Percentiles rank a stretch among this genome's conserved stretches.
These are phyloP conservation scores for Zoysia pacifica DNA, from an alignment of 176 grass and related monocot genomes.

Conservation along the genomic window DNA sequence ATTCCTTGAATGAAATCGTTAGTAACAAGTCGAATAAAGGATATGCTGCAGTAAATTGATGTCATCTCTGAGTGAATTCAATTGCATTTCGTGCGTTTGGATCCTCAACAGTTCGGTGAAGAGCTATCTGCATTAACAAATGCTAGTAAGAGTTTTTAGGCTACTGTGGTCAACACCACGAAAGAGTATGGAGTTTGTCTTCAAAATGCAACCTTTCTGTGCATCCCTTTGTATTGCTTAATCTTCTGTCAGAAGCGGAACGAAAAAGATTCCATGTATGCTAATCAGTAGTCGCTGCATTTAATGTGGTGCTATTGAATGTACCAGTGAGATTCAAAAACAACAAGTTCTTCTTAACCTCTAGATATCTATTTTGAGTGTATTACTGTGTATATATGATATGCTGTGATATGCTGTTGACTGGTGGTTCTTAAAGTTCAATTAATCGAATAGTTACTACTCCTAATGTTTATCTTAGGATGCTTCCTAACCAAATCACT, in stretches of 20 bases:
- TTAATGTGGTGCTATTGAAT: background rate
- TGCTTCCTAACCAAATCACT: slow-evolving; percentile 4
- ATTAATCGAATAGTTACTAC: background rate
- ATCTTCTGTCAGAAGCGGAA: background rate
- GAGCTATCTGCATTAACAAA: background rate
- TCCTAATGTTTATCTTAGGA: background rate
- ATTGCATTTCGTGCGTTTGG: background rate
- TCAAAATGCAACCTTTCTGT: background rate
- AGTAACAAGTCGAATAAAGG: background rate
- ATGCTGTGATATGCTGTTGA: background rate
- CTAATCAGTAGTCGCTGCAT: background rate
- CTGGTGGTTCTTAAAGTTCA: background rate
- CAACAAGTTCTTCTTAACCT: too few relatives aligned
- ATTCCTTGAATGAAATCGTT: background rate
- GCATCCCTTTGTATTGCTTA: background rate
- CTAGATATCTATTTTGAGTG: background rate
- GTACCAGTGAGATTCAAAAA: background rate
- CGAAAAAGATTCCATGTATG: background rate
- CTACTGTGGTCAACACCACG: background rate
- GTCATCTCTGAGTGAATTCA: background rate
- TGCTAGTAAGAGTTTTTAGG: background rate
- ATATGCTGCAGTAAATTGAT: too few relatives aligned
- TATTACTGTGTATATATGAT: background rate
- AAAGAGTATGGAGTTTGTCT: background rate
- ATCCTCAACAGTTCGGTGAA: background rate